Conservation (phyloP, 2,329 filamentous ascomycete species). For the Pseudopithomyces maydicus region DNA sequence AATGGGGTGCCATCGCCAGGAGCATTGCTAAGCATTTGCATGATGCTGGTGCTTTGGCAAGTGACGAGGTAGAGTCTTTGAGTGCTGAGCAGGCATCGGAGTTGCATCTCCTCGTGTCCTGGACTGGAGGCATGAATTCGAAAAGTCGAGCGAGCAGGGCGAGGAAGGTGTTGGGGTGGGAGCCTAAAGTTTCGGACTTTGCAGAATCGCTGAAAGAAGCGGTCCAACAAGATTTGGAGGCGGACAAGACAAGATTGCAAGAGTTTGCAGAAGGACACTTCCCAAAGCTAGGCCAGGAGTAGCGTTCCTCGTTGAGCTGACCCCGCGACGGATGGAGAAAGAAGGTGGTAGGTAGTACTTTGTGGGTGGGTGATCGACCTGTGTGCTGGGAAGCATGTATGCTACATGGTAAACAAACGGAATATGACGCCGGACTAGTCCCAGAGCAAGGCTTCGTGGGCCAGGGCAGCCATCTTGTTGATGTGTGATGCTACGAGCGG, state of each 20-base stretch:
- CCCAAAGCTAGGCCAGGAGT: neutral
- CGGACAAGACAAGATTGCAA: slow-evolving; percentile 35
- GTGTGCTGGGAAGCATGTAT: too few species aligned
- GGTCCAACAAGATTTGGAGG: slow-evolving; percentile 45
- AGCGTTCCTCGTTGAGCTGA: neutral
- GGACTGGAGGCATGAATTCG: neutral
- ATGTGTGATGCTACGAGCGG: too few species aligned
- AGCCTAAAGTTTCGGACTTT: slow-evolving; percentile 3
- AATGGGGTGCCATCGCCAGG: slow-evolving; percentile 1
- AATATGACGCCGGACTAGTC: too few species aligned
- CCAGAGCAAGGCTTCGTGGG: too few species aligned
- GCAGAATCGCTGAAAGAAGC: slow-evolving; percentile 14
- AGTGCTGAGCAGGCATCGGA: neutral
- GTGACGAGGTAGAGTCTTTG: neutral
- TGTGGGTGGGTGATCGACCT: too few species aligned
- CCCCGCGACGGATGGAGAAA: too few species aligned
- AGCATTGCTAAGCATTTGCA: neutral
- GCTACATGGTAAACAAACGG: too few species aligned
- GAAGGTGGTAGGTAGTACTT: too few species aligned
- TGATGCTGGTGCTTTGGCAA: neutral
- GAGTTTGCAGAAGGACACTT: slow-evolving; percentile 2
- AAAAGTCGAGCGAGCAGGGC: slow-evolving; percentile 1
- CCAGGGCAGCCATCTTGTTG: too few species aligned
- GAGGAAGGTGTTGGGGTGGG: slow-evolving; percentile 5
- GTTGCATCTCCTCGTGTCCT: neutral